A percentile compares a stretch with the other conserved stretches of the same genome.
phyloP scores from a whole-genome alignment of 1,284 basidiomycete species.

The Coniferiporia sulphurascens region DNA sequence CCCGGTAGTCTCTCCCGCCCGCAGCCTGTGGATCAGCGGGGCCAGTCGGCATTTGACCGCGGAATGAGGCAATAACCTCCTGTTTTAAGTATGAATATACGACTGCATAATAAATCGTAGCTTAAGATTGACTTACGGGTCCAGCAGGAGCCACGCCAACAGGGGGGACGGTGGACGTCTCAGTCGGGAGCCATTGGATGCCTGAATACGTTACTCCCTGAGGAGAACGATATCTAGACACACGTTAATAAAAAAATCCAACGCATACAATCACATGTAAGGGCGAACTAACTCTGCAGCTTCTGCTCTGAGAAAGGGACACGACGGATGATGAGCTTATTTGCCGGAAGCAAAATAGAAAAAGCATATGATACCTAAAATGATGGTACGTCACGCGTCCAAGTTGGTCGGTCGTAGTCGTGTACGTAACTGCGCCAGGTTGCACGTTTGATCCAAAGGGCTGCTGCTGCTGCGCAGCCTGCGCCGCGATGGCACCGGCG shows the following conservation, averaged over 20 bases:
- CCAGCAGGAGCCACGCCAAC: slow-evolving; percentile 15
- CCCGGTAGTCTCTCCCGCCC: slow-evolving; percentile 1
- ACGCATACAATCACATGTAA: not conserved
- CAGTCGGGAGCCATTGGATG: slow-evolving; percentile 72
- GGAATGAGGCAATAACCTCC: slow-evolving; percentile 20
- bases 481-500: not conserved
- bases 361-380: slow-evolving; percentile 12
- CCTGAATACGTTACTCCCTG: slow-evolving; percentile 56
- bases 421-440: slow-evolving; percentile 17
- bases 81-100: not conserved
- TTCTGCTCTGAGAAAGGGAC: slow-evolving; percentile 9
- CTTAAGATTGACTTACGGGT: slow-evolving; percentile 7
- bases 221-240: slow-evolving; percentile 60
- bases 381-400: slow-evolving; percentile 19
- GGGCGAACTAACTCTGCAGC: slow-evolving; percentile 9
- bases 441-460: slow-evolving; percentile 13
- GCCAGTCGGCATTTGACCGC: slow-evolving; percentile 14
- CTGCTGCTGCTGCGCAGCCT: not conserved
- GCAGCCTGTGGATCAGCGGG: not conserved
- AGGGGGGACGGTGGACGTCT: slow-evolving; percentile 32
- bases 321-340: not conserved
- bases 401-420: slow-evolving; percentile 15
- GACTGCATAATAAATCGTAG: not conserved
- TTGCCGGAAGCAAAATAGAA: not conserved
- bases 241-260: slow-evolving; percentile 16